phyloP scores from a whole-genome alignment of 2,329 filamentous ascomycete genomes.

The Claviceps sp. region DNA sequence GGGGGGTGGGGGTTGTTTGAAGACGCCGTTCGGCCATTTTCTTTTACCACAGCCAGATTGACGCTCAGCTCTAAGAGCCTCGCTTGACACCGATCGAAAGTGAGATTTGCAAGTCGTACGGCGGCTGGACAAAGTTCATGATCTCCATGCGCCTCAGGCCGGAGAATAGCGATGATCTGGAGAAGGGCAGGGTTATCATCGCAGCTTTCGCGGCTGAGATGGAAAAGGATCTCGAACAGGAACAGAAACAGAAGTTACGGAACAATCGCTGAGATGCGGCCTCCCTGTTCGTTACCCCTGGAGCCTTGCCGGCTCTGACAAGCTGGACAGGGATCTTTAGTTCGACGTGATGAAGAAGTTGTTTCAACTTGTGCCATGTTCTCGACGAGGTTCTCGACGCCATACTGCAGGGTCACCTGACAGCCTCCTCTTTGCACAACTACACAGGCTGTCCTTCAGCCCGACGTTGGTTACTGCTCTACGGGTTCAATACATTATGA shows the following conservation, averaged over 20 bases:
- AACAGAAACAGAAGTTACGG: not conserved
- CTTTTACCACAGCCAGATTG: not conserved
- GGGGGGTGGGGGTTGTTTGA: too few relatives aligned
- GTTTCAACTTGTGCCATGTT: too few relatives aligned
- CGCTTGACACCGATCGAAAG: not conserved
- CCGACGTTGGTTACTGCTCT: too few relatives aligned
- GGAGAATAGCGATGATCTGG: not conserved
- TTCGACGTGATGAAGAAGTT: too few relatives aligned
- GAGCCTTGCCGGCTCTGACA: not conserved
- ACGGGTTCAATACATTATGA: too few relatives aligned
- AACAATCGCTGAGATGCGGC: not conserved
- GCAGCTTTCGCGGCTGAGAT: not conserved
- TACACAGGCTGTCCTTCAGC: too few relatives aligned
- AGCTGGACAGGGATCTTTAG: too few relatives aligned
- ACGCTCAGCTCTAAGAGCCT: not conserved
- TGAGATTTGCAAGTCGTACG: not conserved
- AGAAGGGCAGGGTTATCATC: slow-evolving; percentile 3
- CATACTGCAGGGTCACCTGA: too few relatives aligned
- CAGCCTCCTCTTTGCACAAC: too few relatives aligned
- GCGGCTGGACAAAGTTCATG: slow-evolving; percentile 5
- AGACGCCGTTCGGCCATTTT: too few relatives aligned
- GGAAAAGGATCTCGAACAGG: not conserved
- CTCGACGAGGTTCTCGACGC: too few relatives aligned
- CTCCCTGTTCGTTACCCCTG: not conserved
- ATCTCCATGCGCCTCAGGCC: slow-evolving; percentile 1